These are phyloP conservation scores for Pythium phragmiticola DNA, from an alignment of 352 stramenopile species.

Conservation along the genomic window DNA sequence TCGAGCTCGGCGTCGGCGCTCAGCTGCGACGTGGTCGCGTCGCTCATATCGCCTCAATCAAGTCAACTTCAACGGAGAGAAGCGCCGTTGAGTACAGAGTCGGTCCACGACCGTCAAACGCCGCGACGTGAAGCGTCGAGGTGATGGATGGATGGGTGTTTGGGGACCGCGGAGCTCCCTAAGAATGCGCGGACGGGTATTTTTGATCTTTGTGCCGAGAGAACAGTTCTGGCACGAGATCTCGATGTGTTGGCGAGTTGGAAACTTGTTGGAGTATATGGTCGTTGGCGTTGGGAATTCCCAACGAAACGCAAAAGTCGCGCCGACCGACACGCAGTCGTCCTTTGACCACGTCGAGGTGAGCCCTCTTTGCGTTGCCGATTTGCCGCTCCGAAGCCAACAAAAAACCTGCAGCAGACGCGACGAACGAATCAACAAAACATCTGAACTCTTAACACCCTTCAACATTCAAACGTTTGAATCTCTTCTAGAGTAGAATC, in stretches of 20 bases:
- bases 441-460: constrained; percentile 16
- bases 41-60: constrained; percentile 2
- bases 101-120: not conserved
- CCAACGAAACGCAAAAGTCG: too few relatives aligned
- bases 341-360: too few relatives aligned
- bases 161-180: too few relatives aligned
- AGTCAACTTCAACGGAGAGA: constrained; percentile 1
- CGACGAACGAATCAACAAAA: constrained; percentile 8
- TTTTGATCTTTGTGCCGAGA: not conserved
- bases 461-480: constrained; percentile 32
- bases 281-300: too few relatives aligned
- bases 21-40: not conserved
- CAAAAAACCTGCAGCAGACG: constrained; percentile 11
- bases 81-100: not conserved
- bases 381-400: constrained; percentile 4
- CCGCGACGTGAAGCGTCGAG: not conserved
- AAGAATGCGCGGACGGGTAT: not conserved
- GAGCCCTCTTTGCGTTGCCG: not conserved
- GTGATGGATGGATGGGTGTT: not conserved
- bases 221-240: too few relatives aligned
- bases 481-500: constrained; percentile 11
- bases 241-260: too few relatives aligned
- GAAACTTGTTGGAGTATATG: too few relatives aligned
- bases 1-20: constrained; percentile 23
- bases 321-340: too few relatives aligned